Conservation (phyloP, 176 grass and related monocot species). For the Lolium rigidum region DNA sequence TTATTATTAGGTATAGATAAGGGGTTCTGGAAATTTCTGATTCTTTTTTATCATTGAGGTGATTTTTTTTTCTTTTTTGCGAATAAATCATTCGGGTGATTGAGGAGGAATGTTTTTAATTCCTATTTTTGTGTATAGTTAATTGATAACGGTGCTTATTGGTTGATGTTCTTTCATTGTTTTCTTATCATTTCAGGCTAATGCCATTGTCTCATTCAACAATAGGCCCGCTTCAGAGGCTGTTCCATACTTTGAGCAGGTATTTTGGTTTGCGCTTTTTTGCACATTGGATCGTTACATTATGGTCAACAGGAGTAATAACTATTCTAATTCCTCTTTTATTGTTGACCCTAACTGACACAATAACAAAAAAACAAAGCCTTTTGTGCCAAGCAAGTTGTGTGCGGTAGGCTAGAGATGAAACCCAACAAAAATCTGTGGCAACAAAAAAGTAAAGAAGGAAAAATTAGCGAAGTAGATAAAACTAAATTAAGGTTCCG, state of each 20-base stretch:
- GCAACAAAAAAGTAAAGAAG: no score
- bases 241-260: constrained; percentile 98
- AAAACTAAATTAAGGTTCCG: no score
- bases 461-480: no score
- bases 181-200: constrained; percentile 72
- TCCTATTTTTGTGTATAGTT: neutral
- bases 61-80: no score
- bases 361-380: neutral
- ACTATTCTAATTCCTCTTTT: neutral
- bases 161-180: constrained; percentile 30
- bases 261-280: constrained; percentile 33
- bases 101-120: neutral
- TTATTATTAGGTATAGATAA: no score
- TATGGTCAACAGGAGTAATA: constrained; percentile 14
- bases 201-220: constrained; percentile 94
- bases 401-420: no score
- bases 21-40: neutral
- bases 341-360: neutral
- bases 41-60: no score
- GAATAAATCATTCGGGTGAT: neutral
- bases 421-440: no score
- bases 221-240: constrained; percentile 85
- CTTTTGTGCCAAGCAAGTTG: no score
- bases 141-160: neutral
- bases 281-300: neutral